Evolutionary conservation across 768 basidiomycete species (phyloP), one percentile per base, ranked within the genome.

Genomic region (Pulveroboletus sp.): DNA sequence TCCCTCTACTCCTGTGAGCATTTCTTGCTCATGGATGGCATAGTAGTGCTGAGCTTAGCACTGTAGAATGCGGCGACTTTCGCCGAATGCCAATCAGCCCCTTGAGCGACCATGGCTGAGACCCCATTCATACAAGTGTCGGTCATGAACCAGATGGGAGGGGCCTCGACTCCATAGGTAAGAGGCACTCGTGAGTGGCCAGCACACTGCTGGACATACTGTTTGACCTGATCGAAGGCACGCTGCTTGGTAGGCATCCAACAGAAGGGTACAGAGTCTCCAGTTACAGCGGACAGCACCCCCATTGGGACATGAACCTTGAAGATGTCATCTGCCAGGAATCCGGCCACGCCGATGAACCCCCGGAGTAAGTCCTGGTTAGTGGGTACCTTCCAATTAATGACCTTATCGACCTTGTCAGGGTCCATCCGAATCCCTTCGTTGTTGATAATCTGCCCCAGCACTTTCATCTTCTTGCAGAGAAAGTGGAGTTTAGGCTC

Each of bases 401-500:
- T 1, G 0, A 77, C 60, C 68, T 0, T 63, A n/a, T n/a, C n/a
- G n/a, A n/a, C n/a, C n/a, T n/a, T n/a, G n/a, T n/a, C n/a, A n/a
- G n/a, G n/a, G n/a, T n/a, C n/a, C n/a, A n/a, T n/a, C n/a, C n/a
- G n/a, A n/a, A n/a, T n/a, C n/a, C n/a, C n/a, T n/a, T n/a, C n/a
- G n/a, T n/a, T n/a, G n/a, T n/a, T n/a, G n/a, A n/a, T n/a, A n/a
- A n/a, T n/a, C n/a, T n/a, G n/a, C n/a, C n/a, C n/a, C n/a, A n/a
- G n/a, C n/a, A n/a, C n/a, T n/a, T n/a, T n/a, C n/a, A n/a, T n/a
- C n/a, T n/a, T n/a, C n/a, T n/a, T n/a, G n/a, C n/a, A n/a, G n/a
- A n/a, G n/a, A n/a, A n/a, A n/a, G n/a, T n/a, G 50, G 0, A 73
- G 59, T 49, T 77, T 76, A 0, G 53, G 30, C 3, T 54, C 40